Base-by-base conservation (phyloP, 495 filamentous ascomycete species). In the Lophiotrema nucula region DNA sequence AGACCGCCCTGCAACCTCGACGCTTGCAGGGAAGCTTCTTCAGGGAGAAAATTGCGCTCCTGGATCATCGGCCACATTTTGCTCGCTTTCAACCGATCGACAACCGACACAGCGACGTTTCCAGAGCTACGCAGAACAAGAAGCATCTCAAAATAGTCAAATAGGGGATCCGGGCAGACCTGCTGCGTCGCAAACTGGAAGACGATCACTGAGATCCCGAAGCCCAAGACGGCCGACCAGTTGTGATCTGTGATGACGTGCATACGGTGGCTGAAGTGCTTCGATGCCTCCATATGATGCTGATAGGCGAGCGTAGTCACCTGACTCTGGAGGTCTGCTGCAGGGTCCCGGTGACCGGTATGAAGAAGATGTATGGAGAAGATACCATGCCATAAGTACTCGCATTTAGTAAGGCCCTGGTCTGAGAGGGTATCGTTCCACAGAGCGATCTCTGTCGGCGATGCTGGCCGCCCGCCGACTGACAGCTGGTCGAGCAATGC, bases 111-210 rank as follows among this genome's bases (percentile, higher is more conserved):
- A n/a, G 46, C 46, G 27, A 49, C 4, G 3, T 49, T n/a, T 13
- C 10, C 23, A 25, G 46, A 25, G 23, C 25, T 49, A 15, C 46
- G 21, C n/a, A 49, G 46, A 11, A 49, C 46, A n/a, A 18, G 46
- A 11, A 49, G 26, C 22, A 31, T 49, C 27, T 49, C 46, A 11
- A 49, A 1, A 25, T 49, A 49, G 26, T 49, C 46, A 21, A 49
- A 49, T 2, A 31, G 21, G 23, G 3, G 12, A 16, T 49, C 46
- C 10, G 46, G 26, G 23, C 21, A 25, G 21, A 27, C 10, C n/a
- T 49, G 46, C 21, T 49, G 46, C 3, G 2, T 31, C 22, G 12
- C 46, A 15, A 49, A 49, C n/a, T 31, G 46, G 46, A 49, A 49
- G 19, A 49, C 27, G 21, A 49, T 49, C 11, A 49, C 46, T 13